Evolutionary conservation across 148 eudicot species (phyloP), one percentile per base, ranked within the genome.

Genomic region (Fagopyrum tataricum): DNA sequence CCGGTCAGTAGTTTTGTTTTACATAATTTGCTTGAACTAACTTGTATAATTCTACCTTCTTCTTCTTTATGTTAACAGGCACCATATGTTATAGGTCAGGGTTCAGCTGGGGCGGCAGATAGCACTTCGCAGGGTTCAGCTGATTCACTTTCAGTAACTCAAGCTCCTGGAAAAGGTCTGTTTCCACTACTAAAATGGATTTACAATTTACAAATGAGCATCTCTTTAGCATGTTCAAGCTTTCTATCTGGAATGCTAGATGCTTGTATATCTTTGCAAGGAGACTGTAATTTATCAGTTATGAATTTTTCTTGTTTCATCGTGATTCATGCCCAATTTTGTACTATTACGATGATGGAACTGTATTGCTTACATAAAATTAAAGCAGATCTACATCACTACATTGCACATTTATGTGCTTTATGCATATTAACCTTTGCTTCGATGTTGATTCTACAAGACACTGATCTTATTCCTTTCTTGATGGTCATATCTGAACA

Each of bases 101-200:
- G 75, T 55, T 79, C 84, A 72, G 72, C 81, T 70, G 81, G 75
- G 73, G 76, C 79, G 51, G 78, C 90, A 40, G 92, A 85, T 55
- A 83, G 76, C 79, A 81, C 82, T 7, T 73, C 89, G 52, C 92
- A 80, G 74, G 85, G 73, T 69, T 76, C 97, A 66, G 75, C 81
- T 49, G 83, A 88, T 41, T 81, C 87, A 53, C 85, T 78, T 53
- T 53, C 85, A 31, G 86, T 79, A 67, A 51, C 89, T 73, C 81
- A 70, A 56, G 88, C 79, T 77, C 76, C 82, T 48, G 41, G 44
- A 41, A 85, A 83, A 84, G 98, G 96, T 92, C 47, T 2, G 13
- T 46, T 10, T 46, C 49, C 13, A 9, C 49, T 13, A 46, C 0
- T 46, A 6, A 3, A 12, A 46, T 46, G 10, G 49, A 46, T 46